Base-by-base conservation (phyloP, 1,284 basidiomycete species). In the Marasmius sp. region DNA sequence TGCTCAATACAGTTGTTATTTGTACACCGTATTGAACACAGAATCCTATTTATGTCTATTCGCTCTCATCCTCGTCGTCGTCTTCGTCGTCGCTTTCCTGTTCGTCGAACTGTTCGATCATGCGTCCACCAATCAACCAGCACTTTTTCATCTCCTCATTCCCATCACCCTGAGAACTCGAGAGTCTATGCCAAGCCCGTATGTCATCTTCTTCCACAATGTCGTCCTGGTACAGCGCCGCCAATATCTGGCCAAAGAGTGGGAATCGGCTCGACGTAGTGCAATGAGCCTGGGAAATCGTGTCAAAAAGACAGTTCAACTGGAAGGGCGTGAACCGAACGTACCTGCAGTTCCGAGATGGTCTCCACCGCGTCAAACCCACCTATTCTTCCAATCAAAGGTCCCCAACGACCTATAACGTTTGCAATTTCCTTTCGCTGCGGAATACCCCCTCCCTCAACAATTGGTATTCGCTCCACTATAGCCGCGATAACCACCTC, bases 141-240 rank as follows among this genome's bases (percentile, higher is more conserved):
- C 86, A 89, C 70, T 84, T 88, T 69, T 81, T 79, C 61, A 89
- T 71, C 65, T 86, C 86, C 45, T 88, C 88, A 78, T 65, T 16
- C 78, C 84, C 55, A n/a, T 77, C 77, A 37, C 85, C 87, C 64
- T 77, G 77, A 14, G 87, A 80, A 20, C 68, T 74, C 3, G 86
- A 75, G 57, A 77, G 77, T 49, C 68, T 72, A 70, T 92, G 84
- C 91, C 91, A 93, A 57, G 74, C 78, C 33, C 88, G 84, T 66
- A 93, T 90, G 66, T 92, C 86, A 51, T 92, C 88, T 71, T 92
- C 91, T 61, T 92, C 91, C 8, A 93, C 86, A 55, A 92, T 82
- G 70, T 93, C 87, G 63, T 82, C 76, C 74, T 94, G 89, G 69
- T 93, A 93, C 10, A 92, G 74, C 16, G 87, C 84, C 18, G 85